Conservation (phyloP, 2,329 filamentous ascomycete genomes). For the Arachnomyces sp. region DNA sequence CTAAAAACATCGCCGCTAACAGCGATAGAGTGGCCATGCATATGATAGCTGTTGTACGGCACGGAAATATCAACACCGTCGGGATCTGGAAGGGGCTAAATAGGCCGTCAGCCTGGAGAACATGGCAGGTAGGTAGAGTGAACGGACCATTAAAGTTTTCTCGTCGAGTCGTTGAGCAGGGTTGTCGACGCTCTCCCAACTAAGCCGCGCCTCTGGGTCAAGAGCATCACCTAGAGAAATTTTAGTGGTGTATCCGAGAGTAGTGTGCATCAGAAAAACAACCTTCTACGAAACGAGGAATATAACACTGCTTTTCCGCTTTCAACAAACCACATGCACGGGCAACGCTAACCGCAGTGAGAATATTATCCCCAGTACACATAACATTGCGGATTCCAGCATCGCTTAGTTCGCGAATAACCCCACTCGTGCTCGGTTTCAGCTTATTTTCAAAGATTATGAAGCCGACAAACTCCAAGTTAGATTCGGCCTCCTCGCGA, state of each 20-base stretch:
- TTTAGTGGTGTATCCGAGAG: conserved; percentile 10
- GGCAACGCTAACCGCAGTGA: conserved; percentile 92
- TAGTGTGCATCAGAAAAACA: conserved; percentile 13
- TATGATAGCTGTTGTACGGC: conserved; percentile 72
- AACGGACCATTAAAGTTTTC: conserved; percentile 59
- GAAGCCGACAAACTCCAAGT: conserved; percentile 84
- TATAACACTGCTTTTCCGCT: conserved; percentile 76
- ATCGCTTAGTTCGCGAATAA: conserved; percentile 70
- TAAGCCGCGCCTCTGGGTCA: conserved; percentile 63
- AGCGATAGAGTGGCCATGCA: conserved; percentile 79
- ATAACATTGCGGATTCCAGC: conserved; percentile 86
- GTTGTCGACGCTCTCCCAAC: conserved; percentile 95
- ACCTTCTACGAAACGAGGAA: conserved; percentile 78
- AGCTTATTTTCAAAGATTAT: conserved; percentile 99
- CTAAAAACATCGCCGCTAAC: conserved; percentile 91
- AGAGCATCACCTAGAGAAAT: conserved; percentile 52
- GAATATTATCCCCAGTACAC: conserved; percentile 96
- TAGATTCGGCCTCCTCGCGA: conserved; percentile 71
- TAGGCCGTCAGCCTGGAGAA: conserved; percentile 10
- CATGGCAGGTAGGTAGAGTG: not conserved
- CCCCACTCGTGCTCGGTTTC: conserved; percentile 72
- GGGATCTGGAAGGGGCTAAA: conserved; percentile 61
- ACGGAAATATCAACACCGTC: conserved; percentile 69
- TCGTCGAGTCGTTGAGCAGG: conserved; percentile 67
- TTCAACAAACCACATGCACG: conserved; percentile 81